Base-by-base conservation (phyloP, 1,139 yeast species). In the Suhomyces bokatorum region DNA sequence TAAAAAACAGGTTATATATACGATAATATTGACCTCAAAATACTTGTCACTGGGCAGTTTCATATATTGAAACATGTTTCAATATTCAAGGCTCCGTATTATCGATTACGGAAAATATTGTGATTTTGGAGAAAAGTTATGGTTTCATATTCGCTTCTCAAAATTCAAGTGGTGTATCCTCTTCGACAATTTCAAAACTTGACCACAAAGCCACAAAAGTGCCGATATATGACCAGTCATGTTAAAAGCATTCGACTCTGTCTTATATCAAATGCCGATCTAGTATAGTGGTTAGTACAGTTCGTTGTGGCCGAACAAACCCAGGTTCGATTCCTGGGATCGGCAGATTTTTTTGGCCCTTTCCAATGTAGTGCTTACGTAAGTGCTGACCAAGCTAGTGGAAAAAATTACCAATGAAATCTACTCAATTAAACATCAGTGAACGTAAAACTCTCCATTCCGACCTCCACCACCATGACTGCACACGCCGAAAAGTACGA, bases 241-340 rank as follows among this genome's bases (percentile, higher is more conserved):
- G 9, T 3, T 2, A 20, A 20, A 5, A 20, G 8, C 7, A 7
- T 6, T 20, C 2, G 24, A 2, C 24, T 20, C 24, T 4, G 9
- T 20, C 24, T 20, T 4, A 20, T 20, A 20, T 20, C 24, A 20
- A 20, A 5, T 14, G 57, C 58, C 57, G 57, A 54, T 47, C 57
- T 53, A 51, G 78, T 73, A 73, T 73, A 73, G 78, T 73, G 78
- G 78, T 73, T 51, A 73, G 77, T 73, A 73, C 77, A 69, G 69
- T 60, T 71, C 78, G 75, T 73, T 73, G 78, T 73, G 78, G 78
- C 78, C 75, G 78, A 70, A 60, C 70, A 64, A 64, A 73, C 78
- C 78, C 78, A 73, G 64, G 78, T 73, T 73, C 78, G 78, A 73
- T 73, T 73, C 78, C 77, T 73, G 78, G 78, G 76, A 68, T 70